Base-by-base conservation (phyloP, 2,329 filamentous ascomycete species). In the Coniochaeta hoffmannii region DNA sequence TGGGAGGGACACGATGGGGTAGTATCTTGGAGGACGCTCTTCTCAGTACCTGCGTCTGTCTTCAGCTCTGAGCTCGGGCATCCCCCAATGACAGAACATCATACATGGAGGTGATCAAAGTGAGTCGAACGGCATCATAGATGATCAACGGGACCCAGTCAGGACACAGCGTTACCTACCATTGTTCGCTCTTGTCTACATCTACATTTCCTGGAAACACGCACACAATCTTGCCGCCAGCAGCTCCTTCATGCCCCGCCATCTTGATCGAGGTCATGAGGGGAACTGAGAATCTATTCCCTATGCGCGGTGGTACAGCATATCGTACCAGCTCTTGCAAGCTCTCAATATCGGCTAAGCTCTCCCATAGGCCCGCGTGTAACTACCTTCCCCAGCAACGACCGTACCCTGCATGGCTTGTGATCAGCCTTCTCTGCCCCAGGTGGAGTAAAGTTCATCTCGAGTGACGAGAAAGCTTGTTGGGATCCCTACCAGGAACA, bases 281-380 rank as follows among this genome's bases (percentile, higher is more conserved):
- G 41, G 11, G 22, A 28, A 11, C 41, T 46, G 24, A 22, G n/a
- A n/a, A 32, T n/a, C n/a, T n/a, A n/a, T n/a, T 28, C 19, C 15
- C 19, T 28, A 28, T 28, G 4, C 24, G n/a, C 10, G 1, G 41
- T 46, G 11, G 41, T 28, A 46, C 41, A 14, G 41, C 41, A 46
- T 46, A 46, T 46, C 19, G 19, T 26, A 26, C 41, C 41, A 11
- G 41, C 41, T 28, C 19, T 46, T 28, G 41, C 12, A 46, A 28
- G 41, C 26, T 51, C 31, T 26, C 22, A 51, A 51, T 51, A 51
- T 51, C 49, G 22, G 26, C 28, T 34, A 51, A 34, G 49, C 49
- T 34, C n/a, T 51, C 49, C 32, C 30, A 51, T 51, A 31, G 49
- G 49, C 22, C 49, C 49, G 49, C 49, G 17, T 51, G 15, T 51